Conservation (phyloP, 148 eudicot species). For the Polygonum maritimum region DNA sequence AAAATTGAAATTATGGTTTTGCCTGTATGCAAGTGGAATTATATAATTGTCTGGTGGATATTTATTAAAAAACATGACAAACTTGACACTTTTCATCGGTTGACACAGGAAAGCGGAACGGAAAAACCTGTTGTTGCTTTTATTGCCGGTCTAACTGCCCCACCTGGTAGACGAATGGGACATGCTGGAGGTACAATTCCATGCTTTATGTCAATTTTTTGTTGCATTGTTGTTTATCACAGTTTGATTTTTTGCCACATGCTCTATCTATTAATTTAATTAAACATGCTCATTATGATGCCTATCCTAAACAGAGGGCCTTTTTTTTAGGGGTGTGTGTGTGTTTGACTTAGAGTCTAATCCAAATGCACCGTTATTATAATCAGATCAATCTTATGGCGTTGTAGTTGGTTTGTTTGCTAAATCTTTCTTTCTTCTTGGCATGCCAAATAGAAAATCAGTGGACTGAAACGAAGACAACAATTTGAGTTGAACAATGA, state of each 20-base stretch:
- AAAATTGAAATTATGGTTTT: neutral
- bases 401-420: neutral
- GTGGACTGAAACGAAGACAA: neutral
- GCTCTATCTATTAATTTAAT: neutral
- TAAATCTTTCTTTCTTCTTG: neutral
- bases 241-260: neutral
- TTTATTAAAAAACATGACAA: neutral
- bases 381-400: neutral
- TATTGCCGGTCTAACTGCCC: slow-evolving; percentile 98
- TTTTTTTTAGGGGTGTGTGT: no score
- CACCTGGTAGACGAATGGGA: slow-evolving; percentile 98
- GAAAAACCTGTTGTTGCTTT: slow-evolving; percentile 92
- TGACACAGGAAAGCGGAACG: slow-evolving; percentile 90
- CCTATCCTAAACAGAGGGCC: neutral
- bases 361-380: no score
- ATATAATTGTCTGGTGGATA: neutral
- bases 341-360: no score
- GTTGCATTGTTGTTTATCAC: neutral
- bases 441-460: neutral
- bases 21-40: neutral
- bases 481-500: neutral
- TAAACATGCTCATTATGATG: neutral
- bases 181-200: slow-evolving; percentile 88
- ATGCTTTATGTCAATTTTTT: neutral
- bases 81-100: neutral